These are phyloP conservation scores for Ophiocordyceps sinensis DNA, from an alignment of 2,329 filamentous ascomycete species.

Conservation along the genomic window DNA sequence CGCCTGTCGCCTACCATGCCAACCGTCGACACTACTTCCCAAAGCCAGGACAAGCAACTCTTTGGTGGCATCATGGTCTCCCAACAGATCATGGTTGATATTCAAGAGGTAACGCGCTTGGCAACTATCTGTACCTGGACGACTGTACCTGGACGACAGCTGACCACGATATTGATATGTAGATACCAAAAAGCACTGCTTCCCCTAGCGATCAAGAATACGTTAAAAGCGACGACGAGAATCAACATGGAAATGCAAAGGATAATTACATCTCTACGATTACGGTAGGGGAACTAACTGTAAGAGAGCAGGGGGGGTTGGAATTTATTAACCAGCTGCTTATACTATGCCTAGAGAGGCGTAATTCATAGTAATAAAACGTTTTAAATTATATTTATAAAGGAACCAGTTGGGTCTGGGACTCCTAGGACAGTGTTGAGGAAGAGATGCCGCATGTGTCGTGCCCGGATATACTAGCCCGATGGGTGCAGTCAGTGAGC, in stretches of 20 bases:
- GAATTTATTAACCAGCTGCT: constrained; percentile 9
- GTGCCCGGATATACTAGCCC: too few relatives aligned
- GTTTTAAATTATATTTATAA: too few relatives aligned
- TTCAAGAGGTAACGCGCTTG: constrained; percentile 9
- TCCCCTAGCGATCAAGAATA: background rate
- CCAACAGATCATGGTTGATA: constrained; percentile 44
- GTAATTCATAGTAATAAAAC: too few relatives aligned
- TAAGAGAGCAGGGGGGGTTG: constrained; percentile 2
- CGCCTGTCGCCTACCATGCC: constrained; percentile 2
- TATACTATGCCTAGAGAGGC: constrained; percentile 6
- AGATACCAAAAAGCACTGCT: background rate
- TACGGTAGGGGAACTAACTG: constrained; percentile 3
- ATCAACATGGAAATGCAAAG: background rate
- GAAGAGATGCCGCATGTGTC: too few relatives aligned
- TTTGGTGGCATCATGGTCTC: constrained; percentile 48
- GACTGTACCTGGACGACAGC: too few relatives aligned
- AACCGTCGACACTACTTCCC: background rate
- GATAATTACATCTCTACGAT: constrained; percentile 3
- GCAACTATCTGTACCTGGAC: background rate
- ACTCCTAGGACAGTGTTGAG: too few relatives aligned
- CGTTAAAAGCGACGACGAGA: background rate
- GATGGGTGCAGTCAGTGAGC: too few relatives aligned
- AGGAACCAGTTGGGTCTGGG: too few relatives aligned
- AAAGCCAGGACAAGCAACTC: constrained; percentile 11
- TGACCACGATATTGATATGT: background rate